Base-by-base conservation (phyloP, 192 early-diverging fungal species). In the Coemansia sp. region DNA sequence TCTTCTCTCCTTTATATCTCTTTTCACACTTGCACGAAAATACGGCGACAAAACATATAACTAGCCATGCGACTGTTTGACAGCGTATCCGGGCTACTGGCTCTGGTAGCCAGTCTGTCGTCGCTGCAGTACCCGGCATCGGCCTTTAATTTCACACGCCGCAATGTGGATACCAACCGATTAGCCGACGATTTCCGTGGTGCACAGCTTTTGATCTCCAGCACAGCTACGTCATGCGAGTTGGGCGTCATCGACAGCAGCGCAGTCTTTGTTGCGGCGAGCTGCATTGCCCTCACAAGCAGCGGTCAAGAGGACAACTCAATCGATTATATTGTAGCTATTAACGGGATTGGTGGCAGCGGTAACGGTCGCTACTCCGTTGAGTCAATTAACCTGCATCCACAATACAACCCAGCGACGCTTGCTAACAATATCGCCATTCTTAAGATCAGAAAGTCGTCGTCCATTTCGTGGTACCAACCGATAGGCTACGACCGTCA, bases 391-490 rank as follows among this genome's bases (percentile, higher is more conserved):
- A 76, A 70, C 29, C 73, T 71, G 40, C 75, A 83, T 59, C 70
- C 80, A 12, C n/a, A 75, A 6, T 83, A 78, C 64, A 65, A 83
- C 52, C 73, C 69, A 2, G 42, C 34, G 4, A 73, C 80, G 13
- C 68, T 66, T 46, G 80, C 80, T 24, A 83, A 83, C 73, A 78
- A 83, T 65, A 75, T 83, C 63, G 80, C 80, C 33, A 27, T 77
- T 47, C 51, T 77, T 31, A 41, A 44, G 57, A 75, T 67, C 44
- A 74, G 64, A 69, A 77, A 27, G 31, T 67, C 42, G 36, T 64
- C 31, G 38, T 52, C 41, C 16, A 52, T 71, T 24, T 20, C 34
- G 13, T 79, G 72, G 72, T 51, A 54, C 3, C 63, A 70, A 38
- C 65, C 70, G 27, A 74, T 79, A 55, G 77, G 55, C 24, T 52